Evolutionary conservation across 352 stramenopile species (phyloP).

Genomic region (Pythium utonaiense): DNA sequence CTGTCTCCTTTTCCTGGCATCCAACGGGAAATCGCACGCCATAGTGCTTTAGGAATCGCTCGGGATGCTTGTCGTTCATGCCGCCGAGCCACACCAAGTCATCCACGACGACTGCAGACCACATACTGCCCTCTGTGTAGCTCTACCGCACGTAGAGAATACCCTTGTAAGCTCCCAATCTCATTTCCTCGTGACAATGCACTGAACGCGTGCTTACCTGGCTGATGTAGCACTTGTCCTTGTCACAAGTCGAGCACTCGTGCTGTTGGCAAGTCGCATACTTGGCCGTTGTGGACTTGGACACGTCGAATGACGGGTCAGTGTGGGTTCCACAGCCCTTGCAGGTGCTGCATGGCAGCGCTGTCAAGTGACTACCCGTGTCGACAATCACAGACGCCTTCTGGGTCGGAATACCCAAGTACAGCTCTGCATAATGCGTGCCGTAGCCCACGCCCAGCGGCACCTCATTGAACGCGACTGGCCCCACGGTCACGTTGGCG

Average conservation of each 20-base stretch:
- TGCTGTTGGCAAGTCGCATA: conserved; percentile 64
- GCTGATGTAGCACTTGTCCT: conserved; percentile 68
- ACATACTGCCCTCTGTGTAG: conserved; percentile 89
- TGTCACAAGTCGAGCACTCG: conserved; percentile 47
- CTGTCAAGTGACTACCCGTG: conserved; percentile 78
- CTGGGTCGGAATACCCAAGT: conserved; percentile 73
- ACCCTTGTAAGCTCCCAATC: not conserved
- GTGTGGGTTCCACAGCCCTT: conserved; percentile 67
- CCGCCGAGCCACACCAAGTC: conserved; percentile 80
- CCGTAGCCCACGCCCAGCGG: conserved; percentile 67
- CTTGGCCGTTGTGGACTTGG: conserved; percentile 72
- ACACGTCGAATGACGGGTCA: conserved; percentile 65
- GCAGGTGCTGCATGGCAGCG: conserved; percentile 71
- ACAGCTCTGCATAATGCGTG: conserved; percentile 83
- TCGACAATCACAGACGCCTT: conserved; percentile 84
- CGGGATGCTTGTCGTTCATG: conserved; percentile 38
- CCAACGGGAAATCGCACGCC: conserved; percentile 74
- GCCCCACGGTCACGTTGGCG: conserved; percentile 13
- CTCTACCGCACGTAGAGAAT: conserved; percentile 28
- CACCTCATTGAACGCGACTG: conserved; percentile 54
- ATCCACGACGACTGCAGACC: conserved; percentile 73
- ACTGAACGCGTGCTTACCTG: conserved; percentile 35
- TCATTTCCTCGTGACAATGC: not conserved
- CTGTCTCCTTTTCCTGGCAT: conserved; percentile 81
- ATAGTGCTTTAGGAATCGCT: conserved; percentile 54